phyloP scores from a whole-genome alignment of 805 yeast genomes.

The Millerago galiae region DNA sequence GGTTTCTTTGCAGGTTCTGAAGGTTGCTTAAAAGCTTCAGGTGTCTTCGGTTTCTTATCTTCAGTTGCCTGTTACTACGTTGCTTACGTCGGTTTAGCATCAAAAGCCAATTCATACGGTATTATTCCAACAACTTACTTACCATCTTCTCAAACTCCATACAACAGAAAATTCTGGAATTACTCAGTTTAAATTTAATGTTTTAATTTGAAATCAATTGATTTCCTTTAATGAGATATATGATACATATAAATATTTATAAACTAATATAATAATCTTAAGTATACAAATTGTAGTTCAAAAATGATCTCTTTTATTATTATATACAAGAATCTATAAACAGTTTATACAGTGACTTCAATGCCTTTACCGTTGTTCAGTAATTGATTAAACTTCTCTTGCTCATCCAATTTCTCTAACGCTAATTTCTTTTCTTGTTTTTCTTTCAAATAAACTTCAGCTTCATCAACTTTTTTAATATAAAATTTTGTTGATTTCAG shows the following conservation, averaged over 20 bases:
- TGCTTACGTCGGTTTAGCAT: conserved; percentile 1
- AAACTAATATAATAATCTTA: too few species aligned
- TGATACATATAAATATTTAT: too few species aligned
- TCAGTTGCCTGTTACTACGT: conserved; percentile 1
- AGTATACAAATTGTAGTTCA: background rate
- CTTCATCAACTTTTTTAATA: conserved; percentile 9
- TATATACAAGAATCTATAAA: background rate
- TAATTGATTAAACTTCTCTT: conserved; percentile 1
- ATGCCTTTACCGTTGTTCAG: conserved; percentile 3
- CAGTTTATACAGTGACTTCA: background rate
- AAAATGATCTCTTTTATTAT: too few species aligned
- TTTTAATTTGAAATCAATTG: too few species aligned
- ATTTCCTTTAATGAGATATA: too few species aligned
- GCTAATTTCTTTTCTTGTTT: conserved; percentile 15
- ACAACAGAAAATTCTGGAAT: conserved; percentile 1
- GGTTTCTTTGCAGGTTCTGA: background rate
- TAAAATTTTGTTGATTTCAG: conserved; percentile 5
- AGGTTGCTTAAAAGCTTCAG: background rate
- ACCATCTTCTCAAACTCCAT: conserved; percentile 1
- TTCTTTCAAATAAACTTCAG: conserved; percentile 8
- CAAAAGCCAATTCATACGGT: background rate
- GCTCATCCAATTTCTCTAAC: conserved; percentile 7
- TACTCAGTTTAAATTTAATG: background rate
- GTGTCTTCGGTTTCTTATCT: conserved; percentile 1
- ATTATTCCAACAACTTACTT: background rate